A percentile compares a stretch with the other conserved stretches of the same genome.
phyloP scores from a whole-genome alignment of 2,329 filamentous ascomycete genomes.

The Verticillium nubilum region DNA sequence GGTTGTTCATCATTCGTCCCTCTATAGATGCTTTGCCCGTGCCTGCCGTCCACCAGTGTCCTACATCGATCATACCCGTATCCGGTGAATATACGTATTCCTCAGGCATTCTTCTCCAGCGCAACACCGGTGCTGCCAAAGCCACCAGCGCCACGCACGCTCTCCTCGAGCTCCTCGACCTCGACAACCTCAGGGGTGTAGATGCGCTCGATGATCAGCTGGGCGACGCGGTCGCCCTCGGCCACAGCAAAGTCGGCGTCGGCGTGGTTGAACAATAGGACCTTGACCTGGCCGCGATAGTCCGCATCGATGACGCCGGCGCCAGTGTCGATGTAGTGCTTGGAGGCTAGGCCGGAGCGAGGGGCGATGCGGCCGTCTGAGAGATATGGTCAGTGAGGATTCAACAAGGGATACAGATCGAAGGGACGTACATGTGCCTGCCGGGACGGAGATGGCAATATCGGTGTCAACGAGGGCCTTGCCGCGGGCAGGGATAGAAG shows the following conservation, averaged over 20 bases:
- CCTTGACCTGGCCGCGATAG: conserved; percentile 90
- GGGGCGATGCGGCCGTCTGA: conserved; percentile 84
- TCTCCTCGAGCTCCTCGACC: conserved; percentile 83
- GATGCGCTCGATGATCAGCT: conserved; percentile 91
- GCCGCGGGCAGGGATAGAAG: conserved; percentile 72
- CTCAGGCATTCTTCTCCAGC: conserved; percentile 5
- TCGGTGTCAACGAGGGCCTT: conserved; percentile 87
- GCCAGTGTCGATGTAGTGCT: conserved; percentile 94
- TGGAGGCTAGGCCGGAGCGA: conserved; percentile 83
- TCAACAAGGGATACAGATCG: not conserved
- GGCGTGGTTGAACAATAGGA: conserved; percentile 88
- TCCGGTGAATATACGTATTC: too few species aligned
- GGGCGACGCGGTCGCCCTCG: conserved; percentile 85
- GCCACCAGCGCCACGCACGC: conserved; percentile 81
- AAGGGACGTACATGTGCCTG: conserved; percentile 73
- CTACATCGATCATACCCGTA: too few species aligned
- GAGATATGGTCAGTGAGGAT: not conserved
- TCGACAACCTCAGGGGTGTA: conserved; percentile 90
- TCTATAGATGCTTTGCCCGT: conserved; percentile 4
- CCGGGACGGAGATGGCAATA: conserved; percentile 84
- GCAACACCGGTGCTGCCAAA: conserved; percentile 79
- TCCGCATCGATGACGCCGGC: conserved; percentile 97
- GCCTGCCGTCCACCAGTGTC: too few species aligned
- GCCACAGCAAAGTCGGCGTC: conserved; percentile 77
- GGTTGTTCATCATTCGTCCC: conserved; percentile 2